A percentile compares a stretch with the other conserved stretches of the same genome.
phyloP scores from a whole-genome alignment of 2,329 filamentous ascomycete species.

The Exophiala bonariae region DNA sequence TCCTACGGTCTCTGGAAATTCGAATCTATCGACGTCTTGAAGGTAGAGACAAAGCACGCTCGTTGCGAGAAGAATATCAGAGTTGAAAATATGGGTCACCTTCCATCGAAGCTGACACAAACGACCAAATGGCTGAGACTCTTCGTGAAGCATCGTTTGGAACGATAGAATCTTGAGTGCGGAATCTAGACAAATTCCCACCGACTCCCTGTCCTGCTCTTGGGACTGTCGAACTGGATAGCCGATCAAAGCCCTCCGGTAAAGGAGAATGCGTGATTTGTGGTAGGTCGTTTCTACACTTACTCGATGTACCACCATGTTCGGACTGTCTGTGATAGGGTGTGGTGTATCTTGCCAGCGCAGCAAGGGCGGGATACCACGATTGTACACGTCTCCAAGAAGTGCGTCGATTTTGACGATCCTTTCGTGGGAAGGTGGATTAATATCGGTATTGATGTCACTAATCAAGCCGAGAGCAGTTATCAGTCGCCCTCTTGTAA shows the following conservation, averaged over 20 bases:
- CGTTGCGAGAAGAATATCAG: slow-evolving; percentile 31
- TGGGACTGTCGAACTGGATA: slow-evolving; percentile 26
- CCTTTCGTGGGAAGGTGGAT: slow-evolving; percentile 37
- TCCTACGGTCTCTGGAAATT: slow-evolving; percentile 26
- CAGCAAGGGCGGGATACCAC: slow-evolving; percentile 29
- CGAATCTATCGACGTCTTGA: slow-evolving; percentile 31
- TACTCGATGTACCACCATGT: slow-evolving; percentile 29
- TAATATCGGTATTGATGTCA: slow-evolving; percentile 38
- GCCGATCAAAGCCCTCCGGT: slow-evolving; percentile 30
- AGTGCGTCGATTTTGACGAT: slow-evolving; percentile 37
- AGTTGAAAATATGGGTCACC: slow-evolving; percentile 30
- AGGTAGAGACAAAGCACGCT: slow-evolving; percentile 32
- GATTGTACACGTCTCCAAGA: slow-evolving; percentile 35
- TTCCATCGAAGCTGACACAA: slow-evolving; percentile 31
- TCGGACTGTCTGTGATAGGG: slow-evolving; percentile 31
- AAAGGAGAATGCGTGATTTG: slow-evolving; percentile 31
- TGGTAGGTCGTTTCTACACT: slow-evolving; percentile 31
- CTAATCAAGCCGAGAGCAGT: slow-evolving; percentile 38
- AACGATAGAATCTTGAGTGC: slow-evolving; percentile 31
- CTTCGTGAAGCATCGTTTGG: slow-evolving; percentile 32
- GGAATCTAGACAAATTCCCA: slow-evolving; percentile 30
- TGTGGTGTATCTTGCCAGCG: slow-evolving; percentile 31
- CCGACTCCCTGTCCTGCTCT: slow-evolving; percentile 27
- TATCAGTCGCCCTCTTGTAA: slow-evolving; percentile 38
- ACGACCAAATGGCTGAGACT: slow-evolving; percentile 31